Evolutionary conservation across 768 basidiomycete genomes (phyloP).

Genomic region (Phlebiopsis flavidoalba): DNA sequence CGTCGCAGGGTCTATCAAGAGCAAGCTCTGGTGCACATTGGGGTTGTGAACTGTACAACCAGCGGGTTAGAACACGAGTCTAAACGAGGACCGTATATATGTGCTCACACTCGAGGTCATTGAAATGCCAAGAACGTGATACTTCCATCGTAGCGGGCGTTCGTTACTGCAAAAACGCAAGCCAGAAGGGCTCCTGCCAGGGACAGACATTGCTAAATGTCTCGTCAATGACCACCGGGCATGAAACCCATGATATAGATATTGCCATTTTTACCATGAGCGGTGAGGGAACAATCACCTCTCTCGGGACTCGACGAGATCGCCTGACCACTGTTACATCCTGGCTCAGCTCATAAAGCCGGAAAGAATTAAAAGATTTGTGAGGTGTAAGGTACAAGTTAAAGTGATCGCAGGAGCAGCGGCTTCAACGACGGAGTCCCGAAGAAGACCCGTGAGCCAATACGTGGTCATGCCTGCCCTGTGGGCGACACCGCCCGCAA

Average conservation of each 20-base stretch:
- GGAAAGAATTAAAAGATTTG: neutral
- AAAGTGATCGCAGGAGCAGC: neutral
- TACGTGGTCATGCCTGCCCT: neutral
- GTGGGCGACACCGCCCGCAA: neutral
- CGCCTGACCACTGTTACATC: neutral
- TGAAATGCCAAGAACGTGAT: conserved; percentile 21
- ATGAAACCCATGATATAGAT: neutral
- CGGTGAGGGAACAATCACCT: neutral
- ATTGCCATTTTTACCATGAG: neutral
- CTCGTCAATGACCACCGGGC: neutral
- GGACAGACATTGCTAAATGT: neutral
- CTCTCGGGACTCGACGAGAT: neutral
- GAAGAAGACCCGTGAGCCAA: conserved; percentile 1
- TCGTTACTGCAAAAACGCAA: neutral
- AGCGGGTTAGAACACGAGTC: neutral
- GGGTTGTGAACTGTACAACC: conserved; percentile 16
- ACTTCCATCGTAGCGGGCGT: neutral
- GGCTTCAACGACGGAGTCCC: neutral
- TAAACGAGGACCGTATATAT: neutral
- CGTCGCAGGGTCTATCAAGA: conserved; percentile 13
- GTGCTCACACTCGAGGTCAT: conserved; percentile 20
- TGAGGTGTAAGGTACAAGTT: neutral
- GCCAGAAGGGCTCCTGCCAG: neutral
- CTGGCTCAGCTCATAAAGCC: neutral
- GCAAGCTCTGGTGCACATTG: conserved; percentile 14